Base-by-base conservation (phyloP, 2,329 filamentous ascomycete genomes). In the Colletotrichum theobromicola region DNA sequence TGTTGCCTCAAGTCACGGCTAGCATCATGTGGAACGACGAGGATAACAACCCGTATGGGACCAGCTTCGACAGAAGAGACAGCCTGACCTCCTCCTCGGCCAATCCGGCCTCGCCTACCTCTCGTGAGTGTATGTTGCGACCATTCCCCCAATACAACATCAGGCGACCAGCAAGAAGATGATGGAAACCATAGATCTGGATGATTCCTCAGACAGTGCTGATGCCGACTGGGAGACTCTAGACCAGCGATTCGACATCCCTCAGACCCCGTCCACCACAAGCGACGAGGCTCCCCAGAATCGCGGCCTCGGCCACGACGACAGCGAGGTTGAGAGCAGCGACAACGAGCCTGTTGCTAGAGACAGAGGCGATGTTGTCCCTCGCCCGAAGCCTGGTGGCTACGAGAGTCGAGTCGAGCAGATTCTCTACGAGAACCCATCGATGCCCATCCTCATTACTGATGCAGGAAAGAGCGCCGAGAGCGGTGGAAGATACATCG, bases 351-450 rank as follows among this genome's bases (percentile, higher is more conserved):
- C 57, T 79, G 82, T 69, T 81, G 79, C 73, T 70, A 75, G 70
- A 66, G 65, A 73, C 55, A 84, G 83, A 62, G 84, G 85, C 71
- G 85, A 89, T 66, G 79, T 85, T 28, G 84, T 86, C 16, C 90
- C 90, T n/a, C 87, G 89, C 75, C 88, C 89, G 71, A 96, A 95
- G 85, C 95, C 95, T 75, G 95, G 95, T 28, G 95, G 94, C 32
- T 99, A 99, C 81, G 94, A 97, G 82, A 98, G 96, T 83, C 93
- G 97, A 67, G 96, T 99, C 78, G 96, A 99, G 86, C 97, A 99
- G 88, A 96, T 98, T 74, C 92, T 99, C 61, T 98, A 98, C 83
- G 97, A 99, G 85, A 95, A 98, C 77, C 96, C 95, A 1, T 93
- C 96, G 70, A 90, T 97, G 78, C 93, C 95, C 75, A 97, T 99